These are phyloP conservation scores for Huntiella decipiens DNA, from an alignment of 2,329 filamentous ascomycete genomes.

Conservation along the genomic window DNA sequence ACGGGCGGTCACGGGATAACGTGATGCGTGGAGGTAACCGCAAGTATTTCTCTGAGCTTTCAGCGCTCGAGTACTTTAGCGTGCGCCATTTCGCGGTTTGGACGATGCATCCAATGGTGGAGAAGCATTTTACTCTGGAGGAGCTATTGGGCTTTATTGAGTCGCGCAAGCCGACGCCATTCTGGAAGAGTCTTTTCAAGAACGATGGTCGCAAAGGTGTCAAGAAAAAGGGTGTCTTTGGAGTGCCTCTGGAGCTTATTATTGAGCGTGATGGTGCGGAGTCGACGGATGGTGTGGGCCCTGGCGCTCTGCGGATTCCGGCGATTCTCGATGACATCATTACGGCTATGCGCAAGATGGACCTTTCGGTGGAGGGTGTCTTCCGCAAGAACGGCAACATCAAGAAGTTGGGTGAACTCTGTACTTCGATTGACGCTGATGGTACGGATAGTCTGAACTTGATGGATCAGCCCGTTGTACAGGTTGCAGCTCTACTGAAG, in stretches of 20 bases:
- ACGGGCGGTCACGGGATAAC: constrained; percentile 12
- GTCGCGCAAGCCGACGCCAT: constrained; percentile 68
- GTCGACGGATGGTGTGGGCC: constrained; percentile 91
- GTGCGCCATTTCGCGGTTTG: constrained; percentile 87
- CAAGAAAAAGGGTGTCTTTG: constrained; percentile 90
- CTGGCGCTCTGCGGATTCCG: constrained; percentile 74
- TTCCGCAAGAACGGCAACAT: constrained; percentile 99
- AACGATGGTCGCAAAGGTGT: constrained; percentile 57
- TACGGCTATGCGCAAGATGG: constrained; percentile 92
- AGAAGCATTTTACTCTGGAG: constrained; percentile 80
- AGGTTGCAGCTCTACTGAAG: constrained; percentile 83
- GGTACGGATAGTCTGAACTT: constrained; percentile 75
- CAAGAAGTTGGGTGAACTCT: constrained; percentile 71
- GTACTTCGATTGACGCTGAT: constrained; percentile 68
- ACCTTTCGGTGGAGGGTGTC: constrained; percentile 94
- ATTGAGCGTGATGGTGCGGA: constrained; percentile 89
- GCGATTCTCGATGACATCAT: constrained; percentile 91
- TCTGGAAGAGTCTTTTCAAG: constrained; percentile 98
- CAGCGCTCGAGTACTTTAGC: constrained; percentile 91
- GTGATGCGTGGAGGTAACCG: constrained; percentile 38
- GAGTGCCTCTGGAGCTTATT: constrained; percentile 70
- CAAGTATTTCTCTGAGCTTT: constrained; percentile 90
- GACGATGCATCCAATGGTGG: constrained; percentile 82
- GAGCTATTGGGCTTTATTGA: constrained; percentile 87
- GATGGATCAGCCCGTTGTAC: constrained; percentile 75